A percentile compares a stretch with the other conserved stretches of the same genome.
Conservation (phyloP, 2,329 filamentous ascomycete genomes). For the Rhynchosporium secalis region DNA sequence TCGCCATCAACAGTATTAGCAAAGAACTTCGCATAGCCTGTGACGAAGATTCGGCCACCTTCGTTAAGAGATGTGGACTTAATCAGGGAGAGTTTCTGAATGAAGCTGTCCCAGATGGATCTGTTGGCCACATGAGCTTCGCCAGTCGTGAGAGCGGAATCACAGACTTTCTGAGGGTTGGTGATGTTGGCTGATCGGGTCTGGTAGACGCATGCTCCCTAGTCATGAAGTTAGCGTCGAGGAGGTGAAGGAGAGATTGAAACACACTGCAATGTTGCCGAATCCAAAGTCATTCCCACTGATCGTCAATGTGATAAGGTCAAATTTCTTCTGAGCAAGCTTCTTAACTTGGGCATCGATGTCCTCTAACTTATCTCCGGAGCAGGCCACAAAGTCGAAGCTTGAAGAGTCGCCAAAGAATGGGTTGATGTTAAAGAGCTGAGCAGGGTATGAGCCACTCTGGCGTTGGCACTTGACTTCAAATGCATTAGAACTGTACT, state of each 20-base stretch:
- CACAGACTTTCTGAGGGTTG: constrained; percentile 4
- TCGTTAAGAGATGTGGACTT: constrained; percentile 4
- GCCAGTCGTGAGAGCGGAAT: background rate
- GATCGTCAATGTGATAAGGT: constrained; percentile 12
- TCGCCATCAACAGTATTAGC: constrained; percentile 3
- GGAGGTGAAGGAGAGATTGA: background rate
- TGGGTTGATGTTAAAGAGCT: background rate
- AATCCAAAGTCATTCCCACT: constrained; percentile 9
- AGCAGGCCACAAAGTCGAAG: constrained; percentile 9
- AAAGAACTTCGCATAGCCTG: constrained; percentile 12
- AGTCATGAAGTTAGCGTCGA: background rate
- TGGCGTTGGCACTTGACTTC: constrained; percentile 8
- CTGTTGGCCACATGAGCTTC: background rate
- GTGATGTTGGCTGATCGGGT: constrained; percentile 2
- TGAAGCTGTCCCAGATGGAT: background rate
- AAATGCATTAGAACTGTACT: background rate
- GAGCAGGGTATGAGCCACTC: constrained; percentile 10
- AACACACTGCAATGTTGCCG: constrained; percentile 6
- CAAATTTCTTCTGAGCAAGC: constrained; percentile 8
- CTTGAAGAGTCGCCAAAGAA: background rate
- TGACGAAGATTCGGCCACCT: constrained; percentile 5
- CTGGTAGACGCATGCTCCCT: constrained; percentile 9
- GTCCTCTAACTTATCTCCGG: constrained; percentile 8
- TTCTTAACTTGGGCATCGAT: constrained; percentile 11
- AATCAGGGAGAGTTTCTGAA: constrained; percentile 6